Evolutionary conservation across 1,139 yeast genomes (phyloP), one percentile per base, ranked within the genome.

Genomic region (Pichia inconspicua): DNA sequence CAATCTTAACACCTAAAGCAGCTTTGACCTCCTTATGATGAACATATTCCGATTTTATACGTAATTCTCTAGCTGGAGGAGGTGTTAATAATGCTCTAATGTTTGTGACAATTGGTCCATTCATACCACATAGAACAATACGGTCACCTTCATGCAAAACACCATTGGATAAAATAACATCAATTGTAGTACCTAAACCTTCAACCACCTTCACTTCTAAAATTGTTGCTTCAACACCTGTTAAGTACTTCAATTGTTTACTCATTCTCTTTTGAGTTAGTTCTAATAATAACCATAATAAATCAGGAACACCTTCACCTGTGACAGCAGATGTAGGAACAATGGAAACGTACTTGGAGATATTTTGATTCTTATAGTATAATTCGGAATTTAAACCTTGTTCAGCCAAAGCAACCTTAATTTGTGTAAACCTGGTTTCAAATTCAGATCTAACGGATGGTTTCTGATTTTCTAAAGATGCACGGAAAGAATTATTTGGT

Each of bases 301-400:
- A 77, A 79, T 94, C 99, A 43, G 99, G 98, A 59, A 94, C 94
- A 84, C 99, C 99, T 71, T 94, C 99, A 68, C 98, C 99, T 30
- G 97, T 90, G 44, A 90, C 95, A 50, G 99, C 98, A 53, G 97
- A 90, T 14, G 98, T 92, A 59, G 99, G 98, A 48, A 94, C 96
- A 61, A 94, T 84, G 37, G 97, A 89, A 51, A 94, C 98, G 63
- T 84, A 87, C 67, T 87, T 87, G 51, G 97, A 72, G 77, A 92
- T 74, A 71, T 90, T 92, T 69, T 85, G 86, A 77, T 94, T 94
- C 69, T 92, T 88, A 82, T 75, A 92, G 71, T 94, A 94, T 57
- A 92, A 78, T 71, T 92, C 98, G 47, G 97, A 86, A 74, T 94
- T 94, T 72, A 94, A 84, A 62, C 98, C 98, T 72, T 94, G 98